Evolutionary conservation across 768 basidiomycete species (phyloP).

Genomic region (Panus rudis): DNA sequence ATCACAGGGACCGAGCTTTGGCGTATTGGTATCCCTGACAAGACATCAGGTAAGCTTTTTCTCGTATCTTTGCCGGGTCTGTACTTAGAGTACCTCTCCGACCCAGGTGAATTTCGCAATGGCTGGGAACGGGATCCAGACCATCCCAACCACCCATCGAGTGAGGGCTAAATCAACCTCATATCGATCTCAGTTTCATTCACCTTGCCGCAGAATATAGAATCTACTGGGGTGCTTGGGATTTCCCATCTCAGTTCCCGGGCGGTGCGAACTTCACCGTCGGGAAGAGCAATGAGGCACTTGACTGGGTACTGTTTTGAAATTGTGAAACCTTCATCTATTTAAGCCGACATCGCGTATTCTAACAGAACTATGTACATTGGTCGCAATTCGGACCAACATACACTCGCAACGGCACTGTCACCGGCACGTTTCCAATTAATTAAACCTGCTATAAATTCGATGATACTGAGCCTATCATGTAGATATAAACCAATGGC

Average conservation of each 20-base stretch:
- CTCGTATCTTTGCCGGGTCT: background rate
- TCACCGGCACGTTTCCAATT: constrained; percentile 13
- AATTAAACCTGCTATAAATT: background rate
- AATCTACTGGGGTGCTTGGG: constrained; percentile 24
- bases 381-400: constrained; percentile 23
- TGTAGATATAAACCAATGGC: constrained; percentile 17
- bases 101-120: constrained; percentile 19
- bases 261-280: constrained; percentile 24
- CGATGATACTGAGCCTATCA: background rate
- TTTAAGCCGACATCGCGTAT: background rate
- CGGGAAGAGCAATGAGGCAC: constrained; percentile 15
- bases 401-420: constrained; percentile 15
- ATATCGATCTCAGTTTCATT: background rate
- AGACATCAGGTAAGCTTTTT: constrained; percentile 4
- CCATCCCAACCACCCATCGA: constrained; percentile 14
- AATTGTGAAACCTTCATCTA: background rate
- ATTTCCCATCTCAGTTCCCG: constrained; percentile 23
- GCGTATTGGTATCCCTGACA: constrained; percentile 22
- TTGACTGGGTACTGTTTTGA: constrained; percentile 14
- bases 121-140: constrained; percentile 18
- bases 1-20: constrained; percentile 21
- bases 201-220: constrained; percentile 12
- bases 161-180: constrained; percentile 1
- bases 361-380: constrained; percentile 21
- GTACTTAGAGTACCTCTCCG: background rate